phyloP scores from a whole-genome alignment of 179 eudicot species.

The Spinacia oleracea region DNA sequence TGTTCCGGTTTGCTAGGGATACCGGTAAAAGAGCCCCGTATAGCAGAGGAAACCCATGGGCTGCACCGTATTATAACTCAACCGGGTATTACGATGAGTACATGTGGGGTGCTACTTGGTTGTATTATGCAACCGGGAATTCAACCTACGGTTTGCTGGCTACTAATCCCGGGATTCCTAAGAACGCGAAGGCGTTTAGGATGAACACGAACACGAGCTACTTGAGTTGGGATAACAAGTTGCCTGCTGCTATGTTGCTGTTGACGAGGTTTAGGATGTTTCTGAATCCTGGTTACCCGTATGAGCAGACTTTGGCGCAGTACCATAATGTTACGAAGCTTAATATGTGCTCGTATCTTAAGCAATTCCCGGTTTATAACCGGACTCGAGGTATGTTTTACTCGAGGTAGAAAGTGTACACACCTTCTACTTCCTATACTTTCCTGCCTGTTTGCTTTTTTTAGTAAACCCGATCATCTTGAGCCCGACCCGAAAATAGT shows the following conservation, averaged over 20 bases:
- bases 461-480: too few relatives aligned
- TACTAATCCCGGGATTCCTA: conserved; percentile 48
- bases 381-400: conserved; percentile 61
- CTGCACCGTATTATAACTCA: conserved; percentile 59
- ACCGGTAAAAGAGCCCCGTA: conserved; percentile 34
- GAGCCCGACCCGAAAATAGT: too few relatives aligned
- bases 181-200: conserved; percentile 42
- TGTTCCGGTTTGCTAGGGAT: conserved; percentile 54
- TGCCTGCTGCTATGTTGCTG: conserved; percentile 71
- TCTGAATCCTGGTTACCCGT: conserved; percentile 70
- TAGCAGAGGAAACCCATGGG: conserved; percentile 39
- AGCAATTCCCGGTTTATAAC: conserved; percentile 45
- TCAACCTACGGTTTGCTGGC: conserved; percentile 50
- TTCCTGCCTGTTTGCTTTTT: not conserved
- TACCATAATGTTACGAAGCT: conserved; percentile 60
- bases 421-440: not conserved
- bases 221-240: conserved; percentile 86
- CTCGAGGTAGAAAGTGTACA: too few relatives aligned
- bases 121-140: conserved; percentile 83
- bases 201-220: conserved; percentile 51
- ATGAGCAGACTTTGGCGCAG: conserved; percentile 54
- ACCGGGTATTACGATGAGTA: conserved; percentile 71
- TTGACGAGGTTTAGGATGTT: conserved; percentile 68
- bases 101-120: conserved; percentile 79
- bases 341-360: conserved; percentile 73